A percentile compares a stretch with the other conserved stretches of the same genome.
These are phyloP conservation scores for Nothophoma quercina DNA, from an alignment of 2,329 filamentous ascomycete species.

Conservation along the genomic window DNA sequence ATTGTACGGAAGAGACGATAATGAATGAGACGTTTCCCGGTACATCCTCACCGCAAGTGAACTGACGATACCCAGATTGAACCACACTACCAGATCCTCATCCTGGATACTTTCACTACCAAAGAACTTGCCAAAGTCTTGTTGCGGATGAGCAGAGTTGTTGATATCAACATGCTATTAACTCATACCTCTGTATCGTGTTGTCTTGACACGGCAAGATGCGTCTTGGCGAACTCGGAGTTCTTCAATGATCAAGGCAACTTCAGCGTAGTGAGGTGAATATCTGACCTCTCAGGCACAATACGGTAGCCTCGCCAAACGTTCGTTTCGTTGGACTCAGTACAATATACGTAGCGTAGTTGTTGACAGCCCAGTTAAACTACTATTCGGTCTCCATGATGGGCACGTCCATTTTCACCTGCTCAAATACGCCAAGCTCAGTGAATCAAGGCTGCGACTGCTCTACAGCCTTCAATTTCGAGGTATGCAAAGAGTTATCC, in stretches of 20 bases:
- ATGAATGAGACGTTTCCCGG: constrained; percentile 1
- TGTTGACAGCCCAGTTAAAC: constrained; percentile 58
- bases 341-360: constrained; percentile 58
- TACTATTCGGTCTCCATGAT: constrained; percentile 54
- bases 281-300: constrained; percentile 28
- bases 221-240: constrained; percentile 47
- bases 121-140: constrained; percentile 61
- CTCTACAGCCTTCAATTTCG: constrained; percentile 34
- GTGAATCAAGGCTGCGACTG: constrained; percentile 43
- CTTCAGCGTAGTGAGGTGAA: constrained; percentile 45
- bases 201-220: constrained; percentile 51
- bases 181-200: constrained; percentile 56
- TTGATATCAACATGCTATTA: constrained; percentile 50
- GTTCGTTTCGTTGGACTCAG: constrained; percentile 61
- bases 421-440: constrained; percentile 42
- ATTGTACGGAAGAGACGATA: background rate
- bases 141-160: constrained; percentile 51
- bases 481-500: constrained; percentile 45
- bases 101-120: constrained; percentile 54
- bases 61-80: constrained; percentile 61
- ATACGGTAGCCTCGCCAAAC: constrained; percentile 61
- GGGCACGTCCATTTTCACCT: constrained; percentile 41
- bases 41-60: constrained; percentile 15
- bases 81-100: constrained; percentile 56
- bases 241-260: constrained; percentile 49